Evolutionary conservation across 2,329 filamentous ascomycete species (phyloP).

Genomic region (Ambrosiella cleistominuta): DNA sequence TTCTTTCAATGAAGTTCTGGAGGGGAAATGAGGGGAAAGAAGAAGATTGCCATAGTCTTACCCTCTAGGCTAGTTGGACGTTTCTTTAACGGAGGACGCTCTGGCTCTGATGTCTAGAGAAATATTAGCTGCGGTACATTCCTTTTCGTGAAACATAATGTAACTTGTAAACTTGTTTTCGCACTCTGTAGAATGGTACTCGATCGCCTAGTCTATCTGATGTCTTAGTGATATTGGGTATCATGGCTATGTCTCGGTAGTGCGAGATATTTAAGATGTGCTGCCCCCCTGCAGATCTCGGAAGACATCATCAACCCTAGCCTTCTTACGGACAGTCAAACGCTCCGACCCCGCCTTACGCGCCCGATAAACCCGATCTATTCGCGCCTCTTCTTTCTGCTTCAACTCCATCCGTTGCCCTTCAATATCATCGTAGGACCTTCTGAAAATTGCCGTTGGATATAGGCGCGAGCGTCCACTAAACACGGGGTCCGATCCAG

Average conservation of each 20-base stretch:
- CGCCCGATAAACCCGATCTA: neutral
- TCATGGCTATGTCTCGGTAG: too few relatives aligned
- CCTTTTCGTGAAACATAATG: neutral
- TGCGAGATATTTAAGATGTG: too few relatives aligned
- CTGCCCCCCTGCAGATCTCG: neutral
- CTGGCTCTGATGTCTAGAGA: slow-evolving; percentile 18
- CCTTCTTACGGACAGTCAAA: slow-evolving; percentile 17
- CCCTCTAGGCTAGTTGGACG: slow-evolving; percentile 26
- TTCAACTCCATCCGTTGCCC: slow-evolving; percentile 11
- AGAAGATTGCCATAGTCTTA: slow-evolving; percentile 23
- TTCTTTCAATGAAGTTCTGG: slow-evolving; percentile 34
- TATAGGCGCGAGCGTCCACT: neutral
- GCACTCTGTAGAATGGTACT: too few relatives aligned
- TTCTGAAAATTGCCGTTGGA: neutral
- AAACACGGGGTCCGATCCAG: neutral
- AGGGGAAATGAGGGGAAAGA: slow-evolving; percentile 62
- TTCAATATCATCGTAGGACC: neutral
- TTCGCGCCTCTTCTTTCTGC: slow-evolving; percentile 13
- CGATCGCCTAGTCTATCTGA: neutral
- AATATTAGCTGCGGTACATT: slow-evolving; percentile 21
- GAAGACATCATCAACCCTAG: slow-evolving; percentile 20
- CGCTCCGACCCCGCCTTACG: slow-evolving; percentile 3
- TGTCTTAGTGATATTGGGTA: neutral
- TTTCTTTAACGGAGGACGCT: slow-evolving; percentile 1
- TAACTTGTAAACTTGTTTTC: neutral